Evolutionary conservation across 345 rosid genomes (phyloP), one percentile per base, ranked within the genome.

Genomic region (Heritiera littoralis): DNA sequence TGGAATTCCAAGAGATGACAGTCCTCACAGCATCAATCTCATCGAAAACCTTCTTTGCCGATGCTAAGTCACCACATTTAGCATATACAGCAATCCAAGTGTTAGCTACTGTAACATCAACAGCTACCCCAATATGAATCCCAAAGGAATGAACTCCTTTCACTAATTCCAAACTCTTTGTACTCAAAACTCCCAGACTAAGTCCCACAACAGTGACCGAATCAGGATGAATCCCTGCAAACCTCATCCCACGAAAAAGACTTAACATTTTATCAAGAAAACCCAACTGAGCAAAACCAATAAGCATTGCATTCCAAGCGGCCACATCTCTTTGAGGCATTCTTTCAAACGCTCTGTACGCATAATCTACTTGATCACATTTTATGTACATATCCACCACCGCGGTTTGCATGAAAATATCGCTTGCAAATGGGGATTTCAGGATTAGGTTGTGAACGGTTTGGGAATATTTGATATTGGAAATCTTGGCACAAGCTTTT

Each of bases 241-340:
- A 59, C 68, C 87, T 89, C 96, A 92, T 90, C 72, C 87, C 83
- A 79, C 68, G 46, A 56, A 89, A 88, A 10, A 86, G 55, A 48
- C 71, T 12, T 9, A 83, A 77, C 13, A 60, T 83, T 59, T 79
- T 79, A 65, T 79, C 84, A 9, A 63, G 64, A 51, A 67, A 35
- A 30, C 92, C 92, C 14, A 69, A 40, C 51, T 85, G 84, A 74
- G 80, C 84, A 32, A 86, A 86, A 80, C 93, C 95, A 74, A 85
- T 48, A 55, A 92, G 79, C 88, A 90, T 85, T 9, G 81, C 92
- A 79, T 92, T 91, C 92, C 95, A 90, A 20, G 92, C 81, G 2
- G 91, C 83, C 30, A 73, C 83, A 55, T 90, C 95, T 78, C 90
- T 90, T 0, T 79, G 61, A 49, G 86, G 87, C 92, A 92, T 92